phyloP scores from a whole-genome alignment of 2,329 filamentous ascomycete species.

The Penicillium sp. region DNA sequence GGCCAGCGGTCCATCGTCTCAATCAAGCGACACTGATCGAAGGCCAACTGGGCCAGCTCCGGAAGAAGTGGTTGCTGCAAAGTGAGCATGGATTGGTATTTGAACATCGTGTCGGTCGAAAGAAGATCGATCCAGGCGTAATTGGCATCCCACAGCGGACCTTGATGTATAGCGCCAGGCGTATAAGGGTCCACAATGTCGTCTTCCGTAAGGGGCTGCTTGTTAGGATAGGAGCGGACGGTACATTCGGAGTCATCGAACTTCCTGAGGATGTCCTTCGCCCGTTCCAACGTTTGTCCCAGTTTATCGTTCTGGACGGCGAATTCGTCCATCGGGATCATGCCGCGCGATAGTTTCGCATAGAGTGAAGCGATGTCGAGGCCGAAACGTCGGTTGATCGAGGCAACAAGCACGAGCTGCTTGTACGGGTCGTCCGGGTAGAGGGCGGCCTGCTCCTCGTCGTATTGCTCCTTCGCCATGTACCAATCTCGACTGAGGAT shows the following conservation, averaged over 20 bases:
- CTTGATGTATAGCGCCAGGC: slow-evolving; percentile 67
- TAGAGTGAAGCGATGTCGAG: slow-evolving; percentile 79
- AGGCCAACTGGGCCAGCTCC: slow-evolving; percentile 62
- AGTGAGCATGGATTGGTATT: slow-evolving; percentile 65
- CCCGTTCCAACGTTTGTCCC: slow-evolving; percentile 41
- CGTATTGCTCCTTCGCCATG: slow-evolving; percentile 61
- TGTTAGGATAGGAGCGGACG: slow-evolving; percentile 62
- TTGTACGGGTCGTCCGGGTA: slow-evolving; percentile 64
- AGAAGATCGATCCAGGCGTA: slow-evolving; percentile 74
- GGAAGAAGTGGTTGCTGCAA: slow-evolving; percentile 51
- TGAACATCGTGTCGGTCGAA: slow-evolving; percentile 76
- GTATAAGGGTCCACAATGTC: slow-evolving; percentile 74
- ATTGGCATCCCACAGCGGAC: slow-evolving; percentile 71
- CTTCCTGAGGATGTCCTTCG: slow-evolving; percentile 57
- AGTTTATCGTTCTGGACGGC: slow-evolving; percentile 58
- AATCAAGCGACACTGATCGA: slow-evolving; percentile 72
- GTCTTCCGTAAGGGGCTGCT: slow-evolving; percentile 53
- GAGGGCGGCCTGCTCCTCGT: slow-evolving; percentile 56
- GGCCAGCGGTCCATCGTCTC: slow-evolving; percentile 75
- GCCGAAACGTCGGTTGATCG: slow-evolving; percentile 68
- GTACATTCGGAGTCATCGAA: slow-evolving; percentile 62
- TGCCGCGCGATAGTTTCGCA: slow-evolving; percentile 62
- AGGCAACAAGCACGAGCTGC: slow-evolving; percentile 66
- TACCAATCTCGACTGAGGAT: slow-evolving; percentile 79
- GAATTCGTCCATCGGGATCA: slow-evolving; percentile 66